Percentiles rank a stretch among this genome's conserved stretches.
phyloP scores from a whole-genome alignment of 2,329 filamentous ascomycete species.

The Epichloe brachyelytri region DNA sequence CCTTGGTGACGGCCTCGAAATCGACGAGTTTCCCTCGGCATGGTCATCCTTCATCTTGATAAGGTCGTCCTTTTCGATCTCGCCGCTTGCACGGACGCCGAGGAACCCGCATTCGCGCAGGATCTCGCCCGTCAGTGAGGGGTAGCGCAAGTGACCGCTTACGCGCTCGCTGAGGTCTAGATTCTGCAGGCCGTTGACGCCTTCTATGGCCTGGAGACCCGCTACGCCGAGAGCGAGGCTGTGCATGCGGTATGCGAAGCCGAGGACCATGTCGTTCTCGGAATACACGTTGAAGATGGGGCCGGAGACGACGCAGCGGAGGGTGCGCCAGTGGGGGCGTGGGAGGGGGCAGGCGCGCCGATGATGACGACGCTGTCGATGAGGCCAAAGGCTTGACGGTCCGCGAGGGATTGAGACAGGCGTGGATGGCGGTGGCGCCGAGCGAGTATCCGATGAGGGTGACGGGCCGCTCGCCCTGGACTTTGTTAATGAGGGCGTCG shows the following conservation, averaged over 20 bases:
- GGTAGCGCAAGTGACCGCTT: slow-evolving; percentile 40
- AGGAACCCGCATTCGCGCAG: slow-evolving; percentile 38
- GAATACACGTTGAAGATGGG: slow-evolving; percentile 81
- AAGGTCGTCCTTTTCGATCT: slow-evolving; percentile 39
- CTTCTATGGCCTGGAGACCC: slow-evolving; percentile 61
- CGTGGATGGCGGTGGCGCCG: slow-evolving; percentile 70
- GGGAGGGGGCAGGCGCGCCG: slow-evolving; percentile 65
- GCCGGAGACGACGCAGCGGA: slow-evolving; percentile 68
- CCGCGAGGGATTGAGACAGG: slow-evolving; percentile 67
- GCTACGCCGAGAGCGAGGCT: slow-evolving; percentile 74
- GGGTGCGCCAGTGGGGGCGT: slow-evolving; percentile 59
- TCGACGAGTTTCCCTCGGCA: slow-evolving; percentile 19
- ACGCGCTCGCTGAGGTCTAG: slow-evolving; percentile 40
- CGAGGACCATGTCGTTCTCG: slow-evolving; percentile 75
- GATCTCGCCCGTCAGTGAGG: slow-evolving; percentile 37
- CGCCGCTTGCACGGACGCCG: slow-evolving; percentile 28
- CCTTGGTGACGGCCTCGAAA: slow-evolving; percentile 10
- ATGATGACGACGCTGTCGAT: slow-evolving; percentile 76
- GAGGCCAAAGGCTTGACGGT: slow-evolving; percentile 68
- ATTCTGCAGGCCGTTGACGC: slow-evolving; percentile 51
- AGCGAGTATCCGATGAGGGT: slow-evolving; percentile 73
- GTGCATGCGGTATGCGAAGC: slow-evolving; percentile 74
- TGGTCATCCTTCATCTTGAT: slow-evolving; percentile 31
- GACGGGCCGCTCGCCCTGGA: slow-evolving; percentile 70
- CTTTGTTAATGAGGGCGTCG: slow-evolving; percentile 68